phyloP scores from a whole-genome alignment of 2,329 filamentous ascomycete species.

The Colletotrichum chrysophilum region DNA sequence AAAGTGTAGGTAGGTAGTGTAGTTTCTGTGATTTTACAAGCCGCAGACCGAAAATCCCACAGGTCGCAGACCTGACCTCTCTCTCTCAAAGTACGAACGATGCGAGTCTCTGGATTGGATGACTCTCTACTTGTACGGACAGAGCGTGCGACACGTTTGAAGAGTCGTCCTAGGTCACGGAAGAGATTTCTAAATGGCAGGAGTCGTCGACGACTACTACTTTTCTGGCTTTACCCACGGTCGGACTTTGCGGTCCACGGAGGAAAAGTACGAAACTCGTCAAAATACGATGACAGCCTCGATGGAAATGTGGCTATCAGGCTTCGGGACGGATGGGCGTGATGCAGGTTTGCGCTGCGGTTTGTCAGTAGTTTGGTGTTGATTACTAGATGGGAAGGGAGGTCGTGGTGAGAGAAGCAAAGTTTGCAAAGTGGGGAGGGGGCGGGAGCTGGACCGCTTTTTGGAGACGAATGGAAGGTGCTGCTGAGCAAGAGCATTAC shows the following conservation, averaged over 20 bases:
- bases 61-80: slow-evolving; percentile 2
- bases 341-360: slow-evolving; percentile 5
- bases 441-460: not conserved
- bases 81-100: slow-evolving; percentile 17
- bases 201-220: slow-evolving; percentile 16
- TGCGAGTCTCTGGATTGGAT: slow-evolving; percentile 7
- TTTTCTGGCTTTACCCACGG: slow-evolving; percentile 19
- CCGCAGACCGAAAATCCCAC: slow-evolving; percentile 8
- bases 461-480: not conserved
- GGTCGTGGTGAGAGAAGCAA: not conserved
- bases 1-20: not conserved
- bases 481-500: not conserved
- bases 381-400: not conserved
- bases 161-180: slow-evolving; percentile 19
- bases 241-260: slow-evolving; percentile 5
- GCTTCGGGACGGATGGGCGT: not conserved
- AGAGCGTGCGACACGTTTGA: slow-evolving; percentile 17
- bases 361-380: slow-evolving; percentile 2
- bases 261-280: slow-evolving; percentile 8
- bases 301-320: not conserved
- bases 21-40: slow-evolving; percentile 15
- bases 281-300: slow-evolving; percentile 13
- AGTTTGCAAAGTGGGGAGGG: not conserved
- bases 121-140: slow-evolving; percentile 21
- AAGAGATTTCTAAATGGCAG: slow-evolving; percentile 20